phyloP scores from a whole-genome alignment of 495 filamentous ascomycete genomes.

The Copromyces sp. region DNA sequence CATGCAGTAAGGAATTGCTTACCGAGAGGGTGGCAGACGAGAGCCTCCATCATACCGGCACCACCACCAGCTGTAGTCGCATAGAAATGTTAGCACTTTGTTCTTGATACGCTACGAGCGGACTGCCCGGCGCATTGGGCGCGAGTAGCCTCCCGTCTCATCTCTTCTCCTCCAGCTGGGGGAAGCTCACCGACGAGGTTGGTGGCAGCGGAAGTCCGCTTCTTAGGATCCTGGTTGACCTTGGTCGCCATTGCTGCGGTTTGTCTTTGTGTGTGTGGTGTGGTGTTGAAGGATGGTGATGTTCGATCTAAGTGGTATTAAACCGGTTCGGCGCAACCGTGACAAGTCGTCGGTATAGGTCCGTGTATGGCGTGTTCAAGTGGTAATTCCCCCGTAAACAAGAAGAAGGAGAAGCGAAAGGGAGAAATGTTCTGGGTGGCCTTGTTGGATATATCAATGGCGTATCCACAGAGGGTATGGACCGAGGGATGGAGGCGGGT shows the following conservation, averaged over 20 bases:
- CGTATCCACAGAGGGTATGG: not conserved
- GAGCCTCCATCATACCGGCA: conserved; percentile 98
- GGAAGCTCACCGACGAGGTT: conserved; percentile 75
- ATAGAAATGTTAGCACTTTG: conserved; percentile 7
- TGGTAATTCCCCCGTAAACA: not conserved
- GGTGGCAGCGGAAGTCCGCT: conserved; percentile 75
- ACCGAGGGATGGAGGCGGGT: not conserved
- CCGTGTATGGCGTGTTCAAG: not conserved
- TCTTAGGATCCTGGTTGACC: conserved; percentile 56
- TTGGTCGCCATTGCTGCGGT: conserved; percentile 29
- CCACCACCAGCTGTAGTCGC: conserved; percentile 72
- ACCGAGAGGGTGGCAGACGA: conserved; percentile 94
- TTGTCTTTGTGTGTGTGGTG: conserved; percentile 3
- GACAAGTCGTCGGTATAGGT: not conserved
- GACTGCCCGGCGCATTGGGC: not conserved
- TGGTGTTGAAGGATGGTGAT: not conserved
- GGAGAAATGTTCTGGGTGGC: not conserved
- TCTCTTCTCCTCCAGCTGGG: not conserved
- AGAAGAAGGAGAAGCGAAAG: not conserved
- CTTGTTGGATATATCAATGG: not conserved
- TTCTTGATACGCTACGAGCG: conserved; percentile 4
- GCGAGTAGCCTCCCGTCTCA: not conserved
- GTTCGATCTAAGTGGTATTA: not conserved
- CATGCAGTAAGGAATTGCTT: conserved; percentile 20
- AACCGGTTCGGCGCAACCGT: not conserved